Evolutionary conservation across 495 filamentous ascomycete species (phyloP).

Genomic region (Neurospora sublineolata): DNA sequence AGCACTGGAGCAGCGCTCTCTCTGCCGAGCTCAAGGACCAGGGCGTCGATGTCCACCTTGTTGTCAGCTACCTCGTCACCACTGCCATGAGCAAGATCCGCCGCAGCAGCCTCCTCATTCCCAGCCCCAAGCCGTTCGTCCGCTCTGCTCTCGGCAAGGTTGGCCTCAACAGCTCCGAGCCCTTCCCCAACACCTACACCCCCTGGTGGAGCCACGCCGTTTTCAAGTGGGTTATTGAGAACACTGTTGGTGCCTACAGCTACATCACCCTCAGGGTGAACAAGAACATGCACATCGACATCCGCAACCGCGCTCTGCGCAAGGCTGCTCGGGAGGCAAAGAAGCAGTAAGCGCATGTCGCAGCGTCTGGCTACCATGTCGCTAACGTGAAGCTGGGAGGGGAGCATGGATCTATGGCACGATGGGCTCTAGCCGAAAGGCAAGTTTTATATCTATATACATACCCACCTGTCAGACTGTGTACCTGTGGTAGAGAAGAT

Average conservation of each 20-base stretch:
- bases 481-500: not conserved
- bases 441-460: not conserved
- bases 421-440: not conserved
- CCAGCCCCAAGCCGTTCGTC: slow-evolving; percentile 74
- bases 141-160: slow-evolving; percentile 67
- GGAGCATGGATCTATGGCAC: not conserved
- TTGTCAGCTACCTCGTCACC: slow-evolving; percentile 84
- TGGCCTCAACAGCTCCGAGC: slow-evolving; percentile 62
- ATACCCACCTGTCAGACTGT: not conserved
- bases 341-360: slow-evolving; percentile 31
- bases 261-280: slow-evolving; percentile 53
- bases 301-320: slow-evolving; percentile 75
- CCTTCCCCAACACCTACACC: slow-evolving; percentile 68
- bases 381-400: not conserved
- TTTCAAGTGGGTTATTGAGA: slow-evolving; percentile 75
- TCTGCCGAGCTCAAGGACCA: slow-evolving; percentile 68
- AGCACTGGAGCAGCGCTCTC: slow-evolving; percentile 87
- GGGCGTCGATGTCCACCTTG: slow-evolving; percentile 74
- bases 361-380: not conserved
- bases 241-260: slow-evolving; percentile 55
- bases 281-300: slow-evolving; percentile 69
- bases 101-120: slow-evolving; percentile 60
- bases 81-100: slow-evolving; percentile 94
- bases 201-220: slow-evolving; percentile 87
- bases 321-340: slow-evolving; percentile 78